Base-by-base conservation (phyloP, 2,329 filamentous ascomycete species). In the Diplocarpon rosae region DNA sequence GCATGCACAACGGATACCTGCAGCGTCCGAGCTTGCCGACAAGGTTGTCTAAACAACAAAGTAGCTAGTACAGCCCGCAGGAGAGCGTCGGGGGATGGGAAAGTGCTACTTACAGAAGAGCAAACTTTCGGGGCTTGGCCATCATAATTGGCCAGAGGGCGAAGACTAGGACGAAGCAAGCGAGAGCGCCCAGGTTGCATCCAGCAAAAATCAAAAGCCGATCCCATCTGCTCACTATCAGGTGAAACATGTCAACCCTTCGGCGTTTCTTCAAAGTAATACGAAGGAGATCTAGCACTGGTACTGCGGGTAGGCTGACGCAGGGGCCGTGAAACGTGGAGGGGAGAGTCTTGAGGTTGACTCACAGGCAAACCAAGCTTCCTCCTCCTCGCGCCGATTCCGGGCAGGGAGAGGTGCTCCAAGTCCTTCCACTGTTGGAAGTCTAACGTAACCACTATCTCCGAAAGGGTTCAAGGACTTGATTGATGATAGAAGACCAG, bases 321-420 rank as follows among this genome's bases (percentile, higher is more conserved):
- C 56, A 59, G 58, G 56, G 52, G 53, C 50, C 51, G 52, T 56
- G 49, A 42, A 56, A 55, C 46, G 30, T 52, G 43, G 49, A 51
- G 14, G 42, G 43, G 42, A 39, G 48, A 29, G 42, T 44, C 45
- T 46, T 50, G 48, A 46, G 45, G 33, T 55, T 63, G 58, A 79
- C 92, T 90, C 78, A 98, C 92, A 72, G 60, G 85, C 82, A 77
- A 95, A 89, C 80, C 85, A 95, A 52, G 82, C 85, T 67, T 95
- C 92, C 63, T 96, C 90, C 66, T 96, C 92, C 62, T 95, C 89
- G 57, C 89, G 80, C 59, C 89, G 76, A 61, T 65, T 85, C 50
- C 86, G 78, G 49, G 88, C 88, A 42, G 90, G 90, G 39, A 95
- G 69, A 53, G 89, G 88, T 52, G 90, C 88, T 39, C 87, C 88